phyloP scores from a whole-genome alignment of 31 red algal genomes.

The Endocladia muricata region DNA sequence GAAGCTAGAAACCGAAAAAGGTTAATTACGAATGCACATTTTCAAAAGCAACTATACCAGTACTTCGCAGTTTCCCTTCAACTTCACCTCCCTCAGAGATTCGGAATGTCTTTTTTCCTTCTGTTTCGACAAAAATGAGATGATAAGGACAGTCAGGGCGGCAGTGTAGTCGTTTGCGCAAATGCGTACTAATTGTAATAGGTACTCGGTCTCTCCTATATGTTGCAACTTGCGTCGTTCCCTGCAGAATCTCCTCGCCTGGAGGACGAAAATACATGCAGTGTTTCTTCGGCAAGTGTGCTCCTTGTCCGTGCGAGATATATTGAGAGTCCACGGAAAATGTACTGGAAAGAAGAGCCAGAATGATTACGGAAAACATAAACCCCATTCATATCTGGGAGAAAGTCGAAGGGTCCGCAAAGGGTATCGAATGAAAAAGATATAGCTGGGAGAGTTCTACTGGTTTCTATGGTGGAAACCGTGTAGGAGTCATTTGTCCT shows the following conservation, averaged over 20 bases:
- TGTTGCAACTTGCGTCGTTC: slow-evolving; percentile 11
- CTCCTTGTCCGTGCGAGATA: neutral
- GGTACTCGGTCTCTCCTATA: neutral
- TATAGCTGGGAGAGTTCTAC: neutral
- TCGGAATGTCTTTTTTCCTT: neutral
- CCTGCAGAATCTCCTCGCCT: neutral
- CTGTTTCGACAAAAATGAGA: neutral
- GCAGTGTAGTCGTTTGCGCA: neutral
- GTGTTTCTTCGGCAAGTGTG: slow-evolving; percentile 11
- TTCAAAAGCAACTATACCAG: neutral
- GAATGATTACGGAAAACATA: neutral
- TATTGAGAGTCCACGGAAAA: neutral
- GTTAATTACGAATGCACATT: neutral
- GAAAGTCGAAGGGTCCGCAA: neutral
- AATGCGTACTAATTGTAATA: neutral
- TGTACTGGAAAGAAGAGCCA: neutral
- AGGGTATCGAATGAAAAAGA: neutral
- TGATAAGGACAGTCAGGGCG: neutral
- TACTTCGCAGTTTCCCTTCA: slow-evolving; percentile 1
- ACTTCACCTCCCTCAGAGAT: slow-evolving; percentile 14
- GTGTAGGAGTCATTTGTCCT: neutral
- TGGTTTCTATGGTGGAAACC: slow-evolving; percentile 4
- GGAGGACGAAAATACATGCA: neutral
- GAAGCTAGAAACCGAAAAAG: slow-evolving; percentile 13
- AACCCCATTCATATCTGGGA: neutral